phyloP scores from a whole-genome alignment of 257 asterid genomes.

The Pogostemon cablin region DNA sequence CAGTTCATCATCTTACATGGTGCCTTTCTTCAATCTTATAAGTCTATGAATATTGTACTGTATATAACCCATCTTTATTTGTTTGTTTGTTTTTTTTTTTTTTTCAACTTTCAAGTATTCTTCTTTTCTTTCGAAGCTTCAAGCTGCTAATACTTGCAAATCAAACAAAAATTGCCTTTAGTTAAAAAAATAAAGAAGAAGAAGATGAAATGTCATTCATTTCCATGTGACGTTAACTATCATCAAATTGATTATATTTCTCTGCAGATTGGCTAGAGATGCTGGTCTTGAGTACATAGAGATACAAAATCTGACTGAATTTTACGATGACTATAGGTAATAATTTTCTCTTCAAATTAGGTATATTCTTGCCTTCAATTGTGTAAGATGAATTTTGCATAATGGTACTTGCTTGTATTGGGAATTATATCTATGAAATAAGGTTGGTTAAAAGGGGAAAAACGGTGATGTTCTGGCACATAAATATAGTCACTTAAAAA shows the following conservation, averaged over 20 bases:
- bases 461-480: neutral
- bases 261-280: slow-evolving; percentile 93
- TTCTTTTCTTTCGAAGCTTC: slow-evolving; percentile 9
- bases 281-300: slow-evolving; percentile 91
- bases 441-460: neutral
- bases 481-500: neutral
- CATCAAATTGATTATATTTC: slow-evolving; percentile 30
- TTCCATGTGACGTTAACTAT: slow-evolving; percentile 21
- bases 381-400: neutral
- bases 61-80: neutral
- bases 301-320: slow-evolving; percentile 91
- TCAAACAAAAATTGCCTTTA: neutral
- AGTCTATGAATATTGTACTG: neutral
- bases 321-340: slow-evolving; percentile 91
- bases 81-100: neutral
- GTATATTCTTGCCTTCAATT: slow-evolving; percentile 6
- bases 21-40: neutral
- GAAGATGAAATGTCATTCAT: slow-evolving; percentile 14
- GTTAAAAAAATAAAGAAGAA: neutral
- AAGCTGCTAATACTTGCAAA: slow-evolving; percentile 15
- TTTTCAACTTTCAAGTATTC: neutral
- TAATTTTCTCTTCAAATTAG: slow-evolving; percentile 28
- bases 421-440: neutral
- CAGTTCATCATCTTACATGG: neutral
- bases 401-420: neutral